Base-by-base conservation (phyloP, 1,284 basidiomycete genomes). In the Abortiporus biennis region DNA sequence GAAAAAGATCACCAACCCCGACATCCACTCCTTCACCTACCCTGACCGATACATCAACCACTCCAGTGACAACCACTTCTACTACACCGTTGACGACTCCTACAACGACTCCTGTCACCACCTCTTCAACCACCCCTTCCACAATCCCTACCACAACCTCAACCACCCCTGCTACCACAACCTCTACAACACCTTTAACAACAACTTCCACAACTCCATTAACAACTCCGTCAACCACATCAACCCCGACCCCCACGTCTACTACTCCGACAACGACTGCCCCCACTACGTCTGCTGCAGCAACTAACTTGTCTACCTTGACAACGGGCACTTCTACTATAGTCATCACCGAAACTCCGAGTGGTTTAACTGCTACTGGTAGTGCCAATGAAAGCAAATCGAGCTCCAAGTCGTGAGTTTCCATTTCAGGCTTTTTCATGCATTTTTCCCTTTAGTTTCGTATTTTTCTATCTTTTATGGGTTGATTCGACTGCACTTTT, bases 171-270 rank as follows among this genome's bases (percentile, higher is more conserved):
- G 11, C 15, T 1, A n/a, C 36, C 27, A 24, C 35, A 3, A 15
- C 41, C 6, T 43, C 54, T 16, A 44, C 45, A 1, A 36, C 51
- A 11, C 35, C 48, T 1, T 45, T 50, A 1, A 40, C 44, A 13
- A 36, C 53, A 2, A 42, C 49, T 16, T 34, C 52, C 13, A 35
- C 53, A 12, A 45, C 47, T 3, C 45, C 49, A 9, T 49, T n/a
- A n/a, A n/a, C 48, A 15, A 42, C 40, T n/a, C 15, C 55, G 5
- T 42, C 54, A 1, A 35, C 56, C 6, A 19, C 55, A 3, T 12
- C 56, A 0, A 11, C 46, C 4, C 34, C 46, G 6, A 41, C 51
- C 3, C 34, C 43, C 32, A 37, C 44, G 43, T 2, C 34, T 19
- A 17, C 52, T 11, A 32, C 44, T 6, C 16, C 42, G 9, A 22